Evolutionary conservation across 441 rosid genomes (phyloP), one percentile per base, ranked within the genome.

Genomic region (Eruca vesicaria): DNA sequence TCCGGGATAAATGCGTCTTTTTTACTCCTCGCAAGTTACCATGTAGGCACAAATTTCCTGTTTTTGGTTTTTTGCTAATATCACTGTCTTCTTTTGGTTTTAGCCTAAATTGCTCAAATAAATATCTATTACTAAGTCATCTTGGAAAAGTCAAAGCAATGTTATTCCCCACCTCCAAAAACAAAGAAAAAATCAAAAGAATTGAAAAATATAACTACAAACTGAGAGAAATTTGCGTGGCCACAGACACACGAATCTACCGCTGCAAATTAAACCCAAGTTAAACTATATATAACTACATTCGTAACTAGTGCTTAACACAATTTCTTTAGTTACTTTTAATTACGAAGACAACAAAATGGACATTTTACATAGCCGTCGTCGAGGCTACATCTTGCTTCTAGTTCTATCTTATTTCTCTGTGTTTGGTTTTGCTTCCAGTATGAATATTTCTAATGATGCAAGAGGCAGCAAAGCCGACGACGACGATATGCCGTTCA

Each of bases 381-480:
- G 58, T 32, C 6, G 5, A 19, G 26, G 23, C 50, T 48, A 61
- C 60, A 61, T 61, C 63, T 32, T 71, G 61, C 12, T 71, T 71
- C 23, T 61, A 19, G 61, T 50, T 63, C 31, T 72, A 15, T 16
- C 41, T 63, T 14, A 33, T 63, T 63, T 28, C 19, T 63, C 2
- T 63, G 20, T 63, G 41, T 53, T 53, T 36, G 9, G 43, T 72
- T 63, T 63, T 16, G 69, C 63, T 52, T 63, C 69, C 16, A 35
- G 53, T 15, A 23, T 52, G n/a, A 28, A 63, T 12, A 48, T 33
- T 53, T 52, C 76, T 63, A 16, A 63, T 23, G 53, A 53, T 16
- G 62, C 36, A 63, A 55, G 14, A 15, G 53, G 28, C 76, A 63
- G 16, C 63, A 52, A 38, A 23, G 21, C 16, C 68, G 2, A 33